These are phyloP conservation scores for Tuber borchii DNA, from an alignment of 495 filamentous ascomycete genomes.

Conservation along the genomic window DNA sequence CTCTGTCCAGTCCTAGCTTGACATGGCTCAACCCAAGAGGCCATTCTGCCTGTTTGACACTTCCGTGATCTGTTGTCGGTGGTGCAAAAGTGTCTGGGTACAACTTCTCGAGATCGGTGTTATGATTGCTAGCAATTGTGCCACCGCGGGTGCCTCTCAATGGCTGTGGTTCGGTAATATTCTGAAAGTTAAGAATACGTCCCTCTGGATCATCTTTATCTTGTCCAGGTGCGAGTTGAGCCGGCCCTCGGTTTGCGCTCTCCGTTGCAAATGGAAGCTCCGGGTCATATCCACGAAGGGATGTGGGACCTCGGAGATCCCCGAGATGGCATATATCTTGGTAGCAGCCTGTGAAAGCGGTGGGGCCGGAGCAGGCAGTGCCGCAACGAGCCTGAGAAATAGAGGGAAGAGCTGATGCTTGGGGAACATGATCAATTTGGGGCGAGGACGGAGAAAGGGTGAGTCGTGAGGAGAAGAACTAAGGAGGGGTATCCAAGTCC, in stretches of 20 bases:
- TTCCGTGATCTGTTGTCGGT: conserved; percentile 59
- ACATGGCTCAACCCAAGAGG: conserved; percentile 63
- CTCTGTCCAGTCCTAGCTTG: conserved; percentile 51
- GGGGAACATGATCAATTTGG: conserved; percentile 10
- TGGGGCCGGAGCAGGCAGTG: conserved; percentile 18
- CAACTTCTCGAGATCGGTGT: conserved; percentile 56
- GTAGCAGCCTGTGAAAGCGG: conserved; percentile 28
- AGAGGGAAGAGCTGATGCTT: conserved; percentile 22
- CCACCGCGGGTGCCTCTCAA: conserved; percentile 55
- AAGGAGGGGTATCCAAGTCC: background rate
- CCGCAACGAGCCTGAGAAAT: conserved; percentile 15
- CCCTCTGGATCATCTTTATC: conserved; percentile 54
- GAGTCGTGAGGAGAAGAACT: background rate
- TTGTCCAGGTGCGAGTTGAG: conserved; percentile 51
- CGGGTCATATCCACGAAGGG: conserved; percentile 35
- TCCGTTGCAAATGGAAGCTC: conserved; percentile 32
- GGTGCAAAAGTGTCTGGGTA: conserved; percentile 63
- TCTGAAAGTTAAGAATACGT: conserved; percentile 57
- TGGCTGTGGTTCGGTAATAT: conserved; percentile 59
- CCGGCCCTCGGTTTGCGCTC: conserved; percentile 19
- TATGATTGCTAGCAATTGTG: conserved; percentile 43
- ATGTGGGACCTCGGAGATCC: conserved; percentile 29
- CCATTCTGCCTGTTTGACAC: conserved; percentile 63
- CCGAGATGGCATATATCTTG: conserved; percentile 33
- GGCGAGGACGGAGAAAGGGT: background rate